Conservation (phyloP, 2,329 filamentous ascomycete genomes). For the Alternaria rosae region DNA sequence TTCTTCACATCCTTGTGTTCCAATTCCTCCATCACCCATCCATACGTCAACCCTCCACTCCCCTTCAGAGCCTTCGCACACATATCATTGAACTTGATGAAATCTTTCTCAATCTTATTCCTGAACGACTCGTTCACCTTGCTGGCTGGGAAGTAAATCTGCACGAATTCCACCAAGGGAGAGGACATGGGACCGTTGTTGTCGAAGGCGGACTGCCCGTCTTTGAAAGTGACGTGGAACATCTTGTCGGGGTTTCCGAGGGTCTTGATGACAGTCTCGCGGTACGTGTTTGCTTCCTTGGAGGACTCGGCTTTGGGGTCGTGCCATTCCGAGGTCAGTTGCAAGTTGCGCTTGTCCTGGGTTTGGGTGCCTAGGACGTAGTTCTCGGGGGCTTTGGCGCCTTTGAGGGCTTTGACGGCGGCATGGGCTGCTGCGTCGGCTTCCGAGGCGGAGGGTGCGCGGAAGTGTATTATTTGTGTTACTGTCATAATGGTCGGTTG, state of each 20-base stretch:
- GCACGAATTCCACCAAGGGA: slow-evolving; percentile 9
- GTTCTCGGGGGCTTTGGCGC: slow-evolving; percentile 7
- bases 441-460: not conserved
- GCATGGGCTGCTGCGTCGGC: not conserved
- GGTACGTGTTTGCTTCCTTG: not conserved
- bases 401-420: slow-evolving; percentile 6
- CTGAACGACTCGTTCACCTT: not conserved
- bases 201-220: not conserved
- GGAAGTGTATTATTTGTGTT: slow-evolving; percentile 9
- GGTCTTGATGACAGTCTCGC: not conserved
- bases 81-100: not conserved
- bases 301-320: slow-evolving; percentile 1
- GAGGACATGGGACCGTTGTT: not conserved
- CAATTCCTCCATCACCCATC: slow-evolving; percentile 11
- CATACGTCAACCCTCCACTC: not conserved
- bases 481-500: not conserved
- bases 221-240: not conserved
- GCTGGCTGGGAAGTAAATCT: not conserved
- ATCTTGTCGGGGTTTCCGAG: slow-evolving; percentile 3
- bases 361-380: slow-evolving; percentile 1
- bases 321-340: slow-evolving; percentile 10
- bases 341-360: not conserved
- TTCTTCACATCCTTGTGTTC: slow-evolving; percentile 5
- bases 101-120: not conserved
- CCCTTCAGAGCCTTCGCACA: not conserved